Evolutionary conservation across 75 land plant species (phyloP), one percentile per base, ranked within the genome.

Genomic region (Larix kaempferi): DNA sequence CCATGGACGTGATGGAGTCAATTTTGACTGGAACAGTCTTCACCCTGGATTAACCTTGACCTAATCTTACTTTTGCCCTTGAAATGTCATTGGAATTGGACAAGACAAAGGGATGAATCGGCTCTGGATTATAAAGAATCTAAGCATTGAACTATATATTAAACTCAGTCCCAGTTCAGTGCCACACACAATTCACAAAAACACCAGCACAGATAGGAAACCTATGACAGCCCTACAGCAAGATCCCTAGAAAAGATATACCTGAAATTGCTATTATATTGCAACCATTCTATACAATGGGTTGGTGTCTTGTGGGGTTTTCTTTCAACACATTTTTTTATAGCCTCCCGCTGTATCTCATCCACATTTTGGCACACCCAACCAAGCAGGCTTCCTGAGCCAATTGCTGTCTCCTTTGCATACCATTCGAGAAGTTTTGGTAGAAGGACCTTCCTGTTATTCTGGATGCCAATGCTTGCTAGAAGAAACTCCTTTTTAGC

Each of bases 361-460:
- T 76, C 61, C 26, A 80, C 80, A 60, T 80, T 71, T 66, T 78
- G 83, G 69, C 67, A 80, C 39, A 86, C 76, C 83, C 77, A 81
- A 15, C 85, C 88, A 41, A 86, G 86, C 39, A 81, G 57, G 56
- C 56, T 59, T 5, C 76, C 39, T 6, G 82, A 69, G 44, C 63
- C 26, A 25, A 84, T 77, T 19, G 65, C 79, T 27, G 74, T 66
- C 61, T 84, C 88, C 22, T 78, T 84, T 8, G 71, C 76, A 59
- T 84, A 86, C 78, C 78, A 84, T 71, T 86, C 88, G 1, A 86
- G 29, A 37, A 86, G 73, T 56, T 74, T 81, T 15, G 88, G 86
- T 26, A 84, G 19, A 29, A 77, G 64, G n/a, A 86, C 85, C 78
- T 76, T 85, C 79, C 55, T 77, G 29, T 66, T 55, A 41, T 81